A percentile compares a stretch with the other conserved stretches of the same genome.
phyloP scores from a whole-genome alignment of 2,329 filamentous ascomycete genomes.

The Alternaria ventricosa region DNA sequence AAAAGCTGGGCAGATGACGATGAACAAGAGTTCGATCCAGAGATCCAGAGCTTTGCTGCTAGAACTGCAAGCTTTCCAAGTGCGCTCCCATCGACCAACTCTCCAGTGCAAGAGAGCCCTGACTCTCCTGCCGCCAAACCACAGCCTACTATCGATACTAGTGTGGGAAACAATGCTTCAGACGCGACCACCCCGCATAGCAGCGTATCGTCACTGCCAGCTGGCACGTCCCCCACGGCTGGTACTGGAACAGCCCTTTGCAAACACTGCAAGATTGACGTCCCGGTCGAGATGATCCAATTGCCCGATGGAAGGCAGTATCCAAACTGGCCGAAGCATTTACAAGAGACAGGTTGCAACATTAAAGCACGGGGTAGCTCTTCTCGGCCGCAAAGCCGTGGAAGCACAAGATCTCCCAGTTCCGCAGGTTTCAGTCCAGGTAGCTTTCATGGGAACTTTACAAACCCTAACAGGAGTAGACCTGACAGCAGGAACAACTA shows the following conservation, averaged over 20 bases:
- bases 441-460: background rate
- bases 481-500: background rate
- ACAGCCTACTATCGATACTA: background rate
- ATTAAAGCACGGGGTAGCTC: rapidly evolving
- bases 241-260: background rate
- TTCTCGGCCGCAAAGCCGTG: background rate
- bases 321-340: background rate
- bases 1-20: background rate
- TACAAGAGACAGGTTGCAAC: background rate
- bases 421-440: background rate
- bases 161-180: background rate
- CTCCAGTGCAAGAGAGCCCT: background rate
- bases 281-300: background rate
- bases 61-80: background rate
- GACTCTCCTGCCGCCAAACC: background rate
- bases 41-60: background rate
- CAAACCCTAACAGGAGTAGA: background rate
- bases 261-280: background rate
- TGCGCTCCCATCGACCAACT: background rate
- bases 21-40: background rate
- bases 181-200: background rate
- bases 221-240: background rate
- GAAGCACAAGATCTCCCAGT: background rate
- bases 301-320: background rate
- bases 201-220: background rate